Evolutionary conservation across 176 grass and related monocot species (phyloP), one percentile per base, ranked within the genome.

Genomic region (Microstegium vimineum): DNA sequence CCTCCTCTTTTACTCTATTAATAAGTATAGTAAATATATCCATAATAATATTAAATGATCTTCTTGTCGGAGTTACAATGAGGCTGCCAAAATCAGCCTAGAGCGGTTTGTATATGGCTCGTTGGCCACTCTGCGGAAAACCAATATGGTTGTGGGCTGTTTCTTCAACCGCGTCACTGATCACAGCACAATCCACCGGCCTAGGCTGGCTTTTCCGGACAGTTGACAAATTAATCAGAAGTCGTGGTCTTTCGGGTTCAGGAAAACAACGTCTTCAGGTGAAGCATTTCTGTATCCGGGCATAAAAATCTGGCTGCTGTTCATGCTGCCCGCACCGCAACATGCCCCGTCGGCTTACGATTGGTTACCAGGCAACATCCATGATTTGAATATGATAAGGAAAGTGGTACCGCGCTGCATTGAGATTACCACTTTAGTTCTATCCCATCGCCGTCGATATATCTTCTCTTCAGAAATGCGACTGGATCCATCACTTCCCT

Each of bases 381-480:
- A 57, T 57, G 31, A 70, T 77, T 70, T 87, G 72, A 75, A 70
- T 69, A 76, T 32, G 85, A 82, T 25, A 33, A 61, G 18, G 30
- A 76, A 69, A 73, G 17, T 14, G 6, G 43, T 38, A 66, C 62
- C 33, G 18, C 15, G 59, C 52, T 33, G 60, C 60, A 46, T 66
- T 60, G 64, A 26, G 57, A 46, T 75, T 57, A 51, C 37, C 74
- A 16, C 6, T 76, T 81, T 69, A 15, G 49, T 47, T 61, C n/a
- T 76, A 82, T 77, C 63, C 51, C 57, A 5, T 87, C 72, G 18
- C 30, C 36, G 30, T 62, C 79, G 31, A 76, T 11, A 66, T 77
- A 87, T 81, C 52, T 76, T 82, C 51, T 75, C 20, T 65, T 47
- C 13, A 25, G 52, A 82, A 82, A 70, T 70, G 62, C 57, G 63